A percentile compares a stretch with the other conserved stretches of the same genome.
These are phyloP conservation scores for Rehmannia glutinosa DNA, from an alignment of 257 asterid species.

Conservation along the genomic window DNA sequence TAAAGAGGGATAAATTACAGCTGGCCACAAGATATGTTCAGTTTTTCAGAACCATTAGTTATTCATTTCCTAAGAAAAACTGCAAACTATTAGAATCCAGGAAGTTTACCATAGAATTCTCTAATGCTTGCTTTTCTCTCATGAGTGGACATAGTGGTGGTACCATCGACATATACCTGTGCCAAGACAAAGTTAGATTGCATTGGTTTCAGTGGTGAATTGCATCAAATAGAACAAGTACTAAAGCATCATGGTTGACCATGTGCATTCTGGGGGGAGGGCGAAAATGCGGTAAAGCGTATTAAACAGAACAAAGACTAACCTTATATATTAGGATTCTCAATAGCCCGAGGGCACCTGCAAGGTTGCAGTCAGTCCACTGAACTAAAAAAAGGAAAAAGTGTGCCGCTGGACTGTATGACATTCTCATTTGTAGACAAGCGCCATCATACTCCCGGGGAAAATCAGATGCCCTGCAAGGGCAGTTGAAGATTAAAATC, in stretches of 20 bases:
- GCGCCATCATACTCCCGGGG: conserved; percentile 88
- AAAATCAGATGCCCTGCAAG: conserved; percentile 84
- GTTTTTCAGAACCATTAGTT: conserved; percentile 17
- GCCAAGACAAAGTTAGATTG: background rate
- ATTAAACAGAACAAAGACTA: background rate
- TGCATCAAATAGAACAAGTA: conserved; percentile 10
- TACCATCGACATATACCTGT: conserved; percentile 92
- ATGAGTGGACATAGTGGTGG: conserved; percentile 90
- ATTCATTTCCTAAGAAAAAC: background rate
- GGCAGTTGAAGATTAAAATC: background rate
- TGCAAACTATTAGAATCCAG: background rate
- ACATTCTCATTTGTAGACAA: conserved; percentile 92
- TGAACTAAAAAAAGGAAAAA: conserved; percentile 85
- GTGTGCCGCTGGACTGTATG: conserved; percentile 94
- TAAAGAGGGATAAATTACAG: conserved; percentile 87
- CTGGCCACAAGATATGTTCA: conserved; percentile 36
- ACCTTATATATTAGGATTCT: conserved; percentile 91
- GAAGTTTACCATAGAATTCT: conserved; percentile 79
- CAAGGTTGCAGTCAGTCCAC: conserved; percentile 93
- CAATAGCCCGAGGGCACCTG: conserved; percentile 93
- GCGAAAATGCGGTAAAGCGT: background rate
- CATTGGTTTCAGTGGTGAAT: background rate
- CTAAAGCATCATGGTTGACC: background rate
- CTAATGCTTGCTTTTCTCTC: conserved; percentile 93
- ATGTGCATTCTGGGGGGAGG: too few species aligned